Evolutionary conservation across 129 eudicot species (phyloP), one percentile per base, ranked within the genome.

Genomic region (Artemisia argyi): DNA sequence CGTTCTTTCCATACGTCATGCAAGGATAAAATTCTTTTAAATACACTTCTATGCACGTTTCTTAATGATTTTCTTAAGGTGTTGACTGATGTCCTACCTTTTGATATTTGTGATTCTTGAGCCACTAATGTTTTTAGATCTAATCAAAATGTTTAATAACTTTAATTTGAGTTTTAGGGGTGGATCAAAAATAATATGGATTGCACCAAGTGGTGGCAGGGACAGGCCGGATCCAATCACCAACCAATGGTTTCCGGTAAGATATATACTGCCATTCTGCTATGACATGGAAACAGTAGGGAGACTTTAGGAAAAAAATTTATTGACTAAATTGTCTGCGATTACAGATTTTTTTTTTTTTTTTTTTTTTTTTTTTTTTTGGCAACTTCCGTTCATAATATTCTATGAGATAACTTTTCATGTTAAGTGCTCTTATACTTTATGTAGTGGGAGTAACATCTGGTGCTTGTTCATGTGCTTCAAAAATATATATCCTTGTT

Each of bases 171-270:
- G 56, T 17, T 67, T 12, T 69, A 95, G 99, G 87, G 87, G 85
- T 68, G 99, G 99, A 76, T 91, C 99, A 52, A 89, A 81, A 87
- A 77, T 91, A 67, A 91, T 95, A 74, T 95, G 97, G 99, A 95
- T 95, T 78, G 99, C 99, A 60, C 99, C 99, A 51, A 95, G 99
- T 91, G 99, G 99, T 60, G 99, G 99, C 70, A 88, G 99, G 76
- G 99, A 95, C 73, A 91, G 99, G 56, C 99, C 99, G 69, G 96
- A 95, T 73, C 94, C 99, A 47, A 73, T 79, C 77, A 95, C 95
- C 8, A 73, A 83, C 65, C 89, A 95, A 61, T 95, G 99, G 96
- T 80, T 75, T 70, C 99, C 99, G 63, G 99, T 95, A 88, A 52
- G 86, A 39, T 71, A 72, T 58, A 58, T 52, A 66, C 18, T 62